Percentiles rank a stretch among this genome's conserved stretches.
Evolutionary conservation across 2,329 filamentous ascomycete genomes (phyloP).

Genomic region (Beauveria scarabaeidicola): DNA sequence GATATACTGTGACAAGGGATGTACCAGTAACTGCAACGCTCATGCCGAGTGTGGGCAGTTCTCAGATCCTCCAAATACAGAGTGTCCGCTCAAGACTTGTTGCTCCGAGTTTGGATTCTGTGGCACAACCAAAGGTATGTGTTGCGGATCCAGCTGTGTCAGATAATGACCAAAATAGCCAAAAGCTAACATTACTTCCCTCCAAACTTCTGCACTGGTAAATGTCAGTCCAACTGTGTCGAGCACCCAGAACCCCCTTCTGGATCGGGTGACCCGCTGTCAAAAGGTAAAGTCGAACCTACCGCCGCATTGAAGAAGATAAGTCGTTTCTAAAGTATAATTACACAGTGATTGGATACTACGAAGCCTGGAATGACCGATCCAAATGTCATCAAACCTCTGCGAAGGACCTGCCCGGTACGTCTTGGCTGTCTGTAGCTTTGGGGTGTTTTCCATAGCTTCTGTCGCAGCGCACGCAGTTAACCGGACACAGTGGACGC

Average conservation of each 20-base stretch:
- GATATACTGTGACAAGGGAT: slow-evolving; percentile 14
- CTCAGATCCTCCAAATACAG: slow-evolving; percentile 7
- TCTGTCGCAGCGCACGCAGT: too few relatives aligned
- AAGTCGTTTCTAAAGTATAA: too few relatives aligned
- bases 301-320: too few relatives aligned
- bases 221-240: slow-evolving; percentile 19
- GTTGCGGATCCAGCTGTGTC: too few relatives aligned
- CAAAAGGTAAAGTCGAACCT: too few relatives aligned
- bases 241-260: slow-evolving; percentile 11
- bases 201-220: slow-evolving; percentile 18
- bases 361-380: slow-evolving; percentile 21
- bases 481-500: slow-evolving; percentile 8
- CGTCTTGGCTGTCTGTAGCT: too few relatives aligned
- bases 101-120: slow-evolving; percentile 26
- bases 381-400: too few relatives aligned
- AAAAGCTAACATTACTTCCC: too few relatives aligned
- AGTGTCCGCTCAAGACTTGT: slow-evolving; percentile 28
- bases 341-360: slow-evolving; percentile 27
- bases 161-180: too few relatives aligned
- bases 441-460: too few relatives aligned
- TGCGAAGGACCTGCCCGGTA: too few relatives aligned
- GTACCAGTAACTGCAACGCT: slow-evolving; percentile 25
- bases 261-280: too few relatives aligned
- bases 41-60: slow-evolving; percentile 20
- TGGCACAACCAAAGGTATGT: slow-evolving; percentile 13